phyloP scores from a whole-genome alignment of 2,329 filamentous ascomycete species.

The Aspergillus ochraceus region DNA sequence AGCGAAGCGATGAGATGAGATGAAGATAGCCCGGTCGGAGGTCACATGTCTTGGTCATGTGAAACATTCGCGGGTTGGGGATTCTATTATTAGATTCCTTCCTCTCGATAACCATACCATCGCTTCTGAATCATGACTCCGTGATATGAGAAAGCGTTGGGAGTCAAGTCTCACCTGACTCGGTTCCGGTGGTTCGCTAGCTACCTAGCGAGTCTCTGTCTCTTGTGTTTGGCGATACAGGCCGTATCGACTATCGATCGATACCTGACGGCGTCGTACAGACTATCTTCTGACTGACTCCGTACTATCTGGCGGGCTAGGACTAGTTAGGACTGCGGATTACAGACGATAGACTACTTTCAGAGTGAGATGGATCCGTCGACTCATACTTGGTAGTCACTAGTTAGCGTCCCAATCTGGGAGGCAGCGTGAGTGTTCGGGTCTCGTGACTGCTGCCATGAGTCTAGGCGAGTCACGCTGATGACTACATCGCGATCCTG shows the following conservation, averaged over 20 bases:
- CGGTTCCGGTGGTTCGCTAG: no score
- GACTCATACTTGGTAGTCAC: neutral
- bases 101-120: neutral
- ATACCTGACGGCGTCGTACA: no score
- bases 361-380: neutral
- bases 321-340: no score
- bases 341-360: no score
- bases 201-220: no score
- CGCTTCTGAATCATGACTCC: neutral
- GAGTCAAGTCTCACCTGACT: neutral
- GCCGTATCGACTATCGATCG: no score
- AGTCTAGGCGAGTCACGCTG: neutral
- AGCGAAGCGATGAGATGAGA: no score
- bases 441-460: neutral
- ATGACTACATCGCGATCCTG: no score
- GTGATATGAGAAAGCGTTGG: neutral
- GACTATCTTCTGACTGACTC: no score
- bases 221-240: no score
- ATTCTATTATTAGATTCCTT: neutral
- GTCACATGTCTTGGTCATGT: neutral
- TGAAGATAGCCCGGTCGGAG: neutral
- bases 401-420: neutral
- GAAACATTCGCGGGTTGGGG: neutral
- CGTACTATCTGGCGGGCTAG: no score
- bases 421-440: neutral